Evolutionary conservation across 2,329 filamentous ascomycete species (phyloP), one percentile per base, ranked within the genome.

Genomic region (Fusarium mexicanum): DNA sequence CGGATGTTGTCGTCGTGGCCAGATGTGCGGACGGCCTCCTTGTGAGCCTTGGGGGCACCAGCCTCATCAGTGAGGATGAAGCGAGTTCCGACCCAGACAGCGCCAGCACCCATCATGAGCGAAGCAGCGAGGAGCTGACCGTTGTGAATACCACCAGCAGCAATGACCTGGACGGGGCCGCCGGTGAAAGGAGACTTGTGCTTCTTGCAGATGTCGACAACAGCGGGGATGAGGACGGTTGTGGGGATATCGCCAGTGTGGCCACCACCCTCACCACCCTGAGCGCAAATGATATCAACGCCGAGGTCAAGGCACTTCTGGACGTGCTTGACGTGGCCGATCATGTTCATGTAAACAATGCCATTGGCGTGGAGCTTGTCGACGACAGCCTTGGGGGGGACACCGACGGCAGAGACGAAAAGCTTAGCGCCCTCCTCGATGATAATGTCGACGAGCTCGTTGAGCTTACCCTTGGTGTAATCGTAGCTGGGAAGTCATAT

Each of bases 311-410:
- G 89, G 85, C 94, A 97, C 89, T 98, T 99, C 86, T 94, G 90
- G 74, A 98, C 96, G 87, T 99, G 96, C 91, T 99, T 99, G 81
- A 96, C 96, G 89, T 99, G 96, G 77, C 96, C 96, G 83, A 99
- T 95, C 96, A 99, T 99, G 92, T 99, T 99, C 96, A 98, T 98
- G 89, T 97, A 98, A 77, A 97, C 89, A 77, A 99, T 90, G 77
- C 95, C 95, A 80, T 91, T 87, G 81, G 91, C 90, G 90, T 99
- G 96, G 53, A 99, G 91, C 82, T 90, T 93, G 76, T 98, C 95
- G 80, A 99, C 95, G 67, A 98, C 92, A 77, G 89, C 87, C 85
- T 94, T 94, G 76, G 96, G 94, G 48, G 96, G 95, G 33, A 98
- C 93, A 80, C 96, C 96, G 82, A 99, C 95, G 79, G 96, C 96